Conservation (phyloP, 306 rosid species). For the Lotus japonicus region DNA sequence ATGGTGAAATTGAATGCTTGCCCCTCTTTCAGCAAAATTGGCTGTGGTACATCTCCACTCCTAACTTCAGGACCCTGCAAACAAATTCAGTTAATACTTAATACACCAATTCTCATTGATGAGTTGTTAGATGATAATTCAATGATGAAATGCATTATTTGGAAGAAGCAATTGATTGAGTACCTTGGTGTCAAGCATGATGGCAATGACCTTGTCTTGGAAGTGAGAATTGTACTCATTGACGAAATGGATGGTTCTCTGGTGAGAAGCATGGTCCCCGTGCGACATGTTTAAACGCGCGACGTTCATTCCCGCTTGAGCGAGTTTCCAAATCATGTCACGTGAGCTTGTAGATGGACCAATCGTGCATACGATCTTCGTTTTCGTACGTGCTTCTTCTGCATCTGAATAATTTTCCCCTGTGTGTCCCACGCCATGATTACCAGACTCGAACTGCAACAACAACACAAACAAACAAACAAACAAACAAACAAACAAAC, state of each 20-base stretch:
- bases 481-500: too few relatives aligned
- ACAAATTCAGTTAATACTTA: too few relatives aligned
- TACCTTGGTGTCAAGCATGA: slow-evolving; percentile 98
- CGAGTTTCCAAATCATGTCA: slow-evolving; percentile 92
- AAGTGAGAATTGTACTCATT: slow-evolving; percentile 78
- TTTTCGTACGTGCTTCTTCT: slow-evolving; percentile 44
- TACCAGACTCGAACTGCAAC: not conserved
- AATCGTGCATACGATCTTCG: slow-evolving; percentile 85
- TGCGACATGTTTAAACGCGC: slow-evolving; percentile 97
- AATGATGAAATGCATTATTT: too few relatives aligned
- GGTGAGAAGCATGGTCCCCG: slow-evolving; percentile 87
- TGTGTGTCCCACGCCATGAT: slow-evolving; percentile 11
- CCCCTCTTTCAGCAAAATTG: slow-evolving; percentile 66
- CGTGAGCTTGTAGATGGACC: slow-evolving; percentile 89
- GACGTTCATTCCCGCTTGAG: slow-evolving; percentile 79
- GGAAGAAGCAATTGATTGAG: too few relatives aligned
- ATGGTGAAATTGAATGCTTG: slow-evolving; percentile 82
- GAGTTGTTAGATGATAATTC: too few relatives aligned
- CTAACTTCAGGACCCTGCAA: slow-evolving; percentile 97
- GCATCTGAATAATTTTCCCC: too few relatives aligned
- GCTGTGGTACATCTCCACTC: slow-evolving; percentile 81
- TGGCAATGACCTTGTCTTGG: slow-evolving; percentile 67
- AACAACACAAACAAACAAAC: too few relatives aligned
- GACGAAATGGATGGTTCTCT: slow-evolving; percentile 74
- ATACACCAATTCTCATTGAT: too few relatives aligned